Percentiles rank a stretch among this genome's conserved stretches.
phyloP scores from a whole-genome alignment of 169 alveolate species.

The Plasmodium gonderi region DNA sequence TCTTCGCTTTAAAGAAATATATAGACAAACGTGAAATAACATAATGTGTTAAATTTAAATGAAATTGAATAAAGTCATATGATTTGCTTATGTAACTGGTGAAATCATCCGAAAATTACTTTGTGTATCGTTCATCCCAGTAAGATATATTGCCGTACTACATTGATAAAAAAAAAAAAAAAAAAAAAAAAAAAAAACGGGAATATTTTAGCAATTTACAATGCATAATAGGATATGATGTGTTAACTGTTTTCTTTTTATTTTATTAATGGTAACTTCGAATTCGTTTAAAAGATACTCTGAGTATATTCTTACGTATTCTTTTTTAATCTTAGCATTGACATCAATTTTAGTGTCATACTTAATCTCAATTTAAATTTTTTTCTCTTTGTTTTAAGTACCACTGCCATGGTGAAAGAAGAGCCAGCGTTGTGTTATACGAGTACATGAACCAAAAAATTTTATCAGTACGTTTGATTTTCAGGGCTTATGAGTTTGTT shows the following conservation, averaged over 20 bases:
- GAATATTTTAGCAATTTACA: not conserved
- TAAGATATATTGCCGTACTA: slow-evolving; percentile 71
- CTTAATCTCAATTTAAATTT: too few species aligned
- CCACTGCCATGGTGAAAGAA: slow-evolving; percentile 67
- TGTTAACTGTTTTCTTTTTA: not conserved
- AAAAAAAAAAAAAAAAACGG: not conserved
- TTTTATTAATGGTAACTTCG: not conserved
- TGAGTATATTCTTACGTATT: not conserved
- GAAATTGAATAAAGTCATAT: not conserved
- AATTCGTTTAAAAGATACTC: not conserved
- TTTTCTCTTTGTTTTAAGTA: slow-evolving; percentile 6
- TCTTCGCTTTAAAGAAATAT: slow-evolving; percentile 49
- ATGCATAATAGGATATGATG: not conserved
- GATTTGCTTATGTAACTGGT: not conserved
- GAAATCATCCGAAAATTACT: slow-evolving; percentile 12
- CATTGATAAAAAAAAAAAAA: slow-evolving; percentile 13
- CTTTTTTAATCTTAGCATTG: not conserved
- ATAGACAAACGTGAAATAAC: not conserved
- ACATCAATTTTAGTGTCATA: not conserved
- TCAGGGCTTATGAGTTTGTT: not conserved
- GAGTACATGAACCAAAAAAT: not conserved
- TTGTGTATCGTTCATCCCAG: slow-evolving; percentile 75
- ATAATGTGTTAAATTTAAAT: not conserved
- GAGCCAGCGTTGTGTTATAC: not conserved
- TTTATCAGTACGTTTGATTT: not conserved